Conservation (phyloP, 768 basidiomycete genomes). For the Strobilomyces echinocephalus region DNA sequence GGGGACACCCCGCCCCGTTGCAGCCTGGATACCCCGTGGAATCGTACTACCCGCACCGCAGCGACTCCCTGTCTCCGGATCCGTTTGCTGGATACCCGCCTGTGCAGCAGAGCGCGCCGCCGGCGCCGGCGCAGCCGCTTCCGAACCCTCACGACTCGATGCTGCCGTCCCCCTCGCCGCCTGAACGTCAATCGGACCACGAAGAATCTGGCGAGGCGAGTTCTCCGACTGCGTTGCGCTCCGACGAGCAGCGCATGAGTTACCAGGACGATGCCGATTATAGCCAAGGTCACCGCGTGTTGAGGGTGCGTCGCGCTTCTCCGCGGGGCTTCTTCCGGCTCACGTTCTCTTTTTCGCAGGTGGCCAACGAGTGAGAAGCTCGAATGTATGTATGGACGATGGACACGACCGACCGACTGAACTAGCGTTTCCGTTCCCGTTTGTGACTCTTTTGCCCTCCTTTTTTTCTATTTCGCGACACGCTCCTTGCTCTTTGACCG, state of each 20-base stretch:
- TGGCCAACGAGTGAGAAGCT: constrained; percentile 15
- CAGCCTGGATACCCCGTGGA: constrained; percentile 27
- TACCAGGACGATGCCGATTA: constrained; percentile 30
- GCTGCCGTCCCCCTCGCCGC: constrained; percentile 9
- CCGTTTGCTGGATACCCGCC: constrained; percentile 30
- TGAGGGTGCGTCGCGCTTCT: constrained; percentile 21
- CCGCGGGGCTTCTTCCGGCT: neutral
- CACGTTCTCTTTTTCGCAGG: neutral
- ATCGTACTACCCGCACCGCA: constrained; percentile 22
- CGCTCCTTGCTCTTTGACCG: neutral
- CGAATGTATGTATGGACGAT: neutral
- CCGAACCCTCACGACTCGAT: constrained; percentile 19
- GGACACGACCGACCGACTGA: neutral
- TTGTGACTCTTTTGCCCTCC: neutral
- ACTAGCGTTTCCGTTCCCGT: neutral
- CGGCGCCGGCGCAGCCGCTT: constrained; percentile 1
- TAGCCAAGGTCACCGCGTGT: constrained; percentile 23
- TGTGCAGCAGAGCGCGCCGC: neutral
- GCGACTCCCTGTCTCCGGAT: constrained; percentile 18
- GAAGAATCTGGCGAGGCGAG: constrained; percentile 3
- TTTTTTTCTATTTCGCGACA: neutral
- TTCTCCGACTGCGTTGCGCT: constrained; percentile 1
- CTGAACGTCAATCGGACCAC: constrained; percentile 11
- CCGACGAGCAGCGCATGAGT: constrained; percentile 26
- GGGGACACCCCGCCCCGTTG: constrained; percentile 7